These are phyloP conservation scores for Microthyrium microscopicum DNA, from an alignment of 2,329 filamentous ascomycete genomes.

Conservation along the genomic window DNA sequence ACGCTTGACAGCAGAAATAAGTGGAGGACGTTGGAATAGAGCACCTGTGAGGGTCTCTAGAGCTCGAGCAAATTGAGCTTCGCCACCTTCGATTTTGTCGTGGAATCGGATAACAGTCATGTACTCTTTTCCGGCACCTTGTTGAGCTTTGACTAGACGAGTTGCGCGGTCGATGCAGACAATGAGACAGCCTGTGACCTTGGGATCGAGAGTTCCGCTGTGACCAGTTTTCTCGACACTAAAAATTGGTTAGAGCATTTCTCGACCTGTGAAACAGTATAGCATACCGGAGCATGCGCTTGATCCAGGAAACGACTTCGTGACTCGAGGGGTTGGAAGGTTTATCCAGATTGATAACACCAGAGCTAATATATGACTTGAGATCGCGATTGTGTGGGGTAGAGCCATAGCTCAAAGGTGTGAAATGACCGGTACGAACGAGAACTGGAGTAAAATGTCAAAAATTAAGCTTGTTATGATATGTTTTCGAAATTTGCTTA, in stretches of 20 bases:
- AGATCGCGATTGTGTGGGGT: constrained; percentile 84
- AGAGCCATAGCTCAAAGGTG: constrained; percentile 85
- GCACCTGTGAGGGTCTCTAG: constrained; percentile 93
- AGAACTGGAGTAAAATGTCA: constrained; percentile 41
- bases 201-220: constrained; percentile 94
- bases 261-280: not conserved
- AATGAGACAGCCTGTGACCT: constrained; percentile 91
- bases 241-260: constrained; percentile 9
- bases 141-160: constrained; percentile 94
- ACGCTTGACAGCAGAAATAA: constrained; percentile 97
- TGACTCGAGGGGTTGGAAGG: constrained; percentile 95
- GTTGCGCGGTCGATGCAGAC: constrained; percentile 94
- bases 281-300: constrained; percentile 75
- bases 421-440: constrained; percentile 90
- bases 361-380: constrained; percentile 91
- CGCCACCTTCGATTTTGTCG: constrained; percentile 84
- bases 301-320: constrained; percentile 98
- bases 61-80: constrained; percentile 81
- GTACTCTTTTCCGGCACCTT: constrained; percentile 98
- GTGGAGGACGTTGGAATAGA: constrained; percentile 86
- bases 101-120: constrained; percentile 90
- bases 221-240: constrained; percentile 94
- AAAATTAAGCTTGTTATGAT: not conserved
- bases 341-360: constrained; percentile 97
- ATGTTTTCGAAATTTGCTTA: constrained; percentile 35